A percentile compares a stretch with the other conserved stretches of the same genome.
These are phyloP conservation scores for Botrytis elliptica DNA, from an alignment of 2,329 filamentous ascomycete genomes.

Conservation along the genomic window DNA sequence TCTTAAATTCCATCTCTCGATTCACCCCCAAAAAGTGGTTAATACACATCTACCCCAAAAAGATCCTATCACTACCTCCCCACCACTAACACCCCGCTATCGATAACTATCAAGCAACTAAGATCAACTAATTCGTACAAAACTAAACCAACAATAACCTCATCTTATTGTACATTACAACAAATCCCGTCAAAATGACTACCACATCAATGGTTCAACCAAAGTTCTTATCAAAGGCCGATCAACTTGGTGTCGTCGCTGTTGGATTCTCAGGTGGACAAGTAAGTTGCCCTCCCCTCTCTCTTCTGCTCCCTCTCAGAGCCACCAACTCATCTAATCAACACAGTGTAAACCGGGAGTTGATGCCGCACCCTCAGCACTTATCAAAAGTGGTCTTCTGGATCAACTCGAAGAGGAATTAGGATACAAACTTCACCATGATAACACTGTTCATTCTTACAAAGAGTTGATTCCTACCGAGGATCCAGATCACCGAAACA, in stretches of 20 bases:
- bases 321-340: slow-evolving; percentile 24
- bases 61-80: neutral
- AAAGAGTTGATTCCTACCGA: slow-evolving; percentile 64
- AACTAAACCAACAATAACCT: slow-evolving; percentile 1
- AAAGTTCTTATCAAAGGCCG: slow-evolving; percentile 76
- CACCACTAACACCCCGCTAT: slow-evolving; percentile 14
- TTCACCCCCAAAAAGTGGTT: neutral
- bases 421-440: slow-evolving; percentile 83
- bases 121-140: neutral
- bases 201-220: slow-evolving; percentile 39
- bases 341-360: slow-evolving; percentile 82
- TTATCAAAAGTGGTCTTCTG: slow-evolving; percentile 86
- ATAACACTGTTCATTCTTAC: slow-evolving; percentile 80
- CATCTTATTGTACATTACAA: neutral
- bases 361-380: slow-evolving; percentile 82
- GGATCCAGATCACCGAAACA: slow-evolving; percentile 81
- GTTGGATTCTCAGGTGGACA: slow-evolving; percentile 97
- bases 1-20: neutral
- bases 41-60: neutral
- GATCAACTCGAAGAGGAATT: slow-evolving; percentile 80
- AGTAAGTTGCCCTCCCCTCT: slow-evolving; percentile 51
- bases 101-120: neutral
- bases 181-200: slow-evolving; percentile 32
- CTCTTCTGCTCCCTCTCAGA: slow-evolving; percentile 17
- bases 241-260: slow-evolving; percentile 86